These are phyloP conservation scores for Rhizopus delemar DNA, from an alignment of 371 early-diverging fungal species.

Conservation along the genomic window DNA sequence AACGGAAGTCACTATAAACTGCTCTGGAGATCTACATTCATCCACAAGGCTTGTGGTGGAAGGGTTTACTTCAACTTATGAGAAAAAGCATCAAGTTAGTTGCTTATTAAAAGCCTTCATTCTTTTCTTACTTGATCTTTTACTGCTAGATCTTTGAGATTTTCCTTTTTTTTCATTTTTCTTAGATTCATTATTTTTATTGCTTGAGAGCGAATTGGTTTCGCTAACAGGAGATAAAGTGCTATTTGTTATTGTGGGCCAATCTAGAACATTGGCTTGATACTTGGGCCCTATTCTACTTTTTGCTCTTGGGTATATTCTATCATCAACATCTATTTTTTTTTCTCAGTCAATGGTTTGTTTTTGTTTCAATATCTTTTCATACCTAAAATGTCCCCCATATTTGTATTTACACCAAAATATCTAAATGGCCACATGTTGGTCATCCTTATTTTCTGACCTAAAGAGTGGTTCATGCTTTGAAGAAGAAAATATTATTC, in stretches of 20 bases:
- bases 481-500: constrained; percentile 1
- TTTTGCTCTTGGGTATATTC: constrained; percentile 79
- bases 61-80: constrained; percentile 8
- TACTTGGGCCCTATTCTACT: constrained; percentile 78
- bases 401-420: constrained; percentile 77
- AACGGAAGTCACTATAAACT: constrained; percentile 16
- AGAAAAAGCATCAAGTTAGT: too few species aligned
- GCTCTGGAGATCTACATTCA: background rate
- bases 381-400: constrained; percentile 68
- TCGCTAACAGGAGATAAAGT: constrained; percentile 12
- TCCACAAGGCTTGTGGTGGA: too few species aligned
- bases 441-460: constrained; percentile 41
- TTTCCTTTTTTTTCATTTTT: constrained; percentile 7
- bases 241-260: constrained; percentile 21
- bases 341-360: background rate
- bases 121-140: constrained; percentile 9
- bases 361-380: background rate
- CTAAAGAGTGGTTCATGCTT: background rate
- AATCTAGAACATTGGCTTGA: constrained; percentile 72
- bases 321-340: constrained; percentile 63
- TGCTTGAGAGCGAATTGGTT: constrained; percentile 1
- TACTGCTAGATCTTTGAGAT: background rate
- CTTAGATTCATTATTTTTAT: constrained; percentile 1
- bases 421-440: constrained; percentile 87
- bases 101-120: too few species aligned